Base-by-base conservation (phyloP, 140 eudicot genomes). In the Ambrosia hybrid region DNA sequence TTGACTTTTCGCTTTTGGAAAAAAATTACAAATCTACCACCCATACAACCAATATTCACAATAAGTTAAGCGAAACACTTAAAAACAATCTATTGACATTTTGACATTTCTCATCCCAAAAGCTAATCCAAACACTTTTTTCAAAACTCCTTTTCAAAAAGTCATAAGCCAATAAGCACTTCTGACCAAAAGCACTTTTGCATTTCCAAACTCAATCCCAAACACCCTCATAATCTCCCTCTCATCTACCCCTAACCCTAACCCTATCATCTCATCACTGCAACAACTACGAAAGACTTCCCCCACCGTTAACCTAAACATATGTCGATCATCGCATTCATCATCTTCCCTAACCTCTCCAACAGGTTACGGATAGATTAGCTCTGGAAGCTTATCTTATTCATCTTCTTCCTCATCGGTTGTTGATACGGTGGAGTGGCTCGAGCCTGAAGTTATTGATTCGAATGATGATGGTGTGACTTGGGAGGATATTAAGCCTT, bases 391-490 rank as follows among this genome's bases (percentile, higher is more conserved):
- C 55, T 10, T 80, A 8, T 83, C 96, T 49, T 49, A 74, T 64
- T 51, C 39, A 26, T 64, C 78, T 30, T 63, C 78, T 36, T 51
- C 39, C n/a, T 64, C 78, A 26, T 63, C 78, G 15, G 79, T 86
- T 17, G 64, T 83, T 33, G 64, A 72, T 33, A 73, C 87, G 3
- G 48, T 84, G 62, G 89, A 81, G 10, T 80, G 88, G 83, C 85
- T 73, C 65, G 91, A 83, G 76, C 70, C 80, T 64, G 86, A 76
- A 43, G 77, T 57, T 41, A 83, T 51, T 14, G 80, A 70, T 5
- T 76, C 69, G 1, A 30, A 61, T 30, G 67, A 61, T 12, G 87
- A 75, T 34, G 79, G 45, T 39, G 45, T 75, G 33, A 72, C 43
- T 8, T 82, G 76, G 66, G 84, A 79, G 51, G 82, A 77, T 55